Evolutionary conservation across 1,284 basidiomycete genomes (phyloP), one percentile per base, ranked within the genome.

Genomic region (Rhodotorula sp.): DNA sequence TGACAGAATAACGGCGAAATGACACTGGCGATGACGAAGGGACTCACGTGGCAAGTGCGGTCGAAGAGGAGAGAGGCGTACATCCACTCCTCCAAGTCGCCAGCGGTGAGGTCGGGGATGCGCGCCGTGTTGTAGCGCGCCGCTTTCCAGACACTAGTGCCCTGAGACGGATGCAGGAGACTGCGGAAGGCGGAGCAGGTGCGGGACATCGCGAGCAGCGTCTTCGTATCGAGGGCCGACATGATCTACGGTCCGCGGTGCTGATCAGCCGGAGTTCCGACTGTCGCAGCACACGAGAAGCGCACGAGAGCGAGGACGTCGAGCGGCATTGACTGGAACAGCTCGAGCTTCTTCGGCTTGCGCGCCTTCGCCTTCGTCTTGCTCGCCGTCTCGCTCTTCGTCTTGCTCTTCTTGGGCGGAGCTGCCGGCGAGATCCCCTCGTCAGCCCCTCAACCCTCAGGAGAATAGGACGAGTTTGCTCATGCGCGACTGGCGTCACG

Each of bases 81-180:
- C 46, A 63, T 64, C 69, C 67, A 71, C 16, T 71, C 66, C 9
- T n/a, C 23, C 16, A 74, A 12, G 48, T 71, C 72, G 19, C 25
- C 19, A 0, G 58, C 66, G 10, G 45, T 27, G 23, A 67, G 54
- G 10, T 58, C 57, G 4, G 58, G 61, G 14, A 57, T 44, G 14
- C 17, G 52, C n/a, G 41, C 50, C 16, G 58, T 60, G 56, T 69
- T 69, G 14, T 7, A 14, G 25, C 66, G 48, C 21, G 70, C 70
- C 0, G 27, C n/a, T n/a, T 64, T 64, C 70, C 67, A 74, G 16
- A 27, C 34, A 3, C 46, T 46, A 5, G 23, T 50, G 9, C 61
- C 62, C 27, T 62, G 48, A 7, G 25, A 16, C 14, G 68, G 54
- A 42, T 60, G 65, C 13, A 60, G 56, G 44, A 66, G 48, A 3